Conservation (phyloP, 108 stramenopile species). For the Pseudonitzschia multiseries region DNA sequence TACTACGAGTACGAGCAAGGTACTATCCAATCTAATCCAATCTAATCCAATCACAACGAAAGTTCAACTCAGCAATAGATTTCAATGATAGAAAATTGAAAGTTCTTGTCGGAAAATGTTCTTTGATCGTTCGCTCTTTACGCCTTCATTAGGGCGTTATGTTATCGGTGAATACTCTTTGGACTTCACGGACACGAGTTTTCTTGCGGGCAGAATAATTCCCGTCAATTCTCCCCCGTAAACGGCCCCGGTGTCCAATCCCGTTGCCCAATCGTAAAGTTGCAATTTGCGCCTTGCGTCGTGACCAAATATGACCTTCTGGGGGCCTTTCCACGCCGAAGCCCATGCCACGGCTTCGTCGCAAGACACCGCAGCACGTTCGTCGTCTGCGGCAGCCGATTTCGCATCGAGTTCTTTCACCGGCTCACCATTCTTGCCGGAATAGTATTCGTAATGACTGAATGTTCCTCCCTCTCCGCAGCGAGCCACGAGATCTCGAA, state of each 20-base stretch:
- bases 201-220: slow-evolving; percentile 64
- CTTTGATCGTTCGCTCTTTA: no score
- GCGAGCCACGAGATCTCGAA: slow-evolving; percentile 40
- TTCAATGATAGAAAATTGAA: no score
- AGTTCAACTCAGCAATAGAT: no score
- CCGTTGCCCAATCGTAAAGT: slow-evolving; percentile 61
- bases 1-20: no score
- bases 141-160: not conserved
- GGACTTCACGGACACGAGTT: slow-evolving; percentile 42
- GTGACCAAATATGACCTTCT: slow-evolving; percentile 87
- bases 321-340: slow-evolving; percentile 59
- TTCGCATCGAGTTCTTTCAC: not conserved
- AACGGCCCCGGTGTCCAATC: slow-evolving; percentile 88
- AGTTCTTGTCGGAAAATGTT: no score
- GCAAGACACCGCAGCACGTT: not conserved
- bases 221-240: slow-evolving; percentile 87
- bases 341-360: slow-evolving; percentile 45
- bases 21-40: no score
- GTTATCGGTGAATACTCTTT: slow-evolving; percentile 6
- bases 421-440: not conserved
- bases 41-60: no score
- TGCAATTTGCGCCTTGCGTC: slow-evolving; percentile 87
- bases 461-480: slow-evolving; percentile 4
- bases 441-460: slow-evolving; percentile 16
- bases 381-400: not conserved